Evolutionary conservation across 768 basidiomycete species (phyloP), one percentile per base, ranked within the genome.

Genomic region (Boletus huronensis): DNA sequence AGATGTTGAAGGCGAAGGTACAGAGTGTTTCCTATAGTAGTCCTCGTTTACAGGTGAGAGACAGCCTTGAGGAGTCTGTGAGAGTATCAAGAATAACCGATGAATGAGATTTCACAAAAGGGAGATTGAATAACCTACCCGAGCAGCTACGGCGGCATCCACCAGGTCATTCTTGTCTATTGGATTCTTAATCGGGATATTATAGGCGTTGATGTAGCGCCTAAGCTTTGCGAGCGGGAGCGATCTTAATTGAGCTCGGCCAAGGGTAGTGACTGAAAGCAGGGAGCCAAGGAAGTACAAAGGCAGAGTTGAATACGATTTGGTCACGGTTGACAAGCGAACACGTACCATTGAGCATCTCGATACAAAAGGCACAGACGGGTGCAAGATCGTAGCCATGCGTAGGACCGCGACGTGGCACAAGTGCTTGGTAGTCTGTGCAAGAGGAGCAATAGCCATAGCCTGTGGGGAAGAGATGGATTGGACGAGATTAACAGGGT

Each of bases 81-180:
- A 32, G 16, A 34, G 25, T 5, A 51, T 25, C 38, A 25, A 53
- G 29, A 23, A 9, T 38, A 25, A 28, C 25, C 29, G 7, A 28
- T 49, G 26, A 46, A 52, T 17, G 25, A 19, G 35, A 32, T 10
- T 35, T n/a, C 3, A 35, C 21, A 45, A 23, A 31, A 35, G 40
- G 26, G n/a, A 7, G 19, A 42, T n/a, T 14, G 40, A 38, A 17
- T n/a, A 31, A 70, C 81, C 50, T 64, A 88, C 89, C 64, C 64
- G 69, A 39, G 70, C 70, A 25, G 67, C 67, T 1, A 89, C 42
- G 43, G 88, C 79, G 38, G 75, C 80, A 48, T 89, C 85, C 36
- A 91, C 82, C 42, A 91, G 72, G 65, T 91, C 89, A 48, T 88
- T 84, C 70, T 91, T 91, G 68, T 92, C 90, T 16, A 90, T 75